These are phyloP conservation scores for Alternaria incomplexa DNA, from an alignment of 2,329 filamentous ascomycete genomes.

Conservation along the genomic window DNA sequence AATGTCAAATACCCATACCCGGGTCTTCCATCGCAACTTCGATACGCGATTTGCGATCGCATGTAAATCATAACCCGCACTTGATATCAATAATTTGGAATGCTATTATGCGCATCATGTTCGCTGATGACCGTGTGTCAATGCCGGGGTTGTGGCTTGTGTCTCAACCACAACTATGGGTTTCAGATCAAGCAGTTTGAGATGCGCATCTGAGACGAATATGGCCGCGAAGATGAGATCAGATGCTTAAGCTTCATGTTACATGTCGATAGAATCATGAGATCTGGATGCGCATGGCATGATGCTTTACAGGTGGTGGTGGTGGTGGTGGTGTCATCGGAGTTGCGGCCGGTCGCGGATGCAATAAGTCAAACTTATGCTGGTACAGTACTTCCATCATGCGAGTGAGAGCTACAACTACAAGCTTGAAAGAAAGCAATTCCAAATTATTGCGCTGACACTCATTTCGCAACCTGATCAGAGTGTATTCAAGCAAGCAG, in stretches of 20 bases:
- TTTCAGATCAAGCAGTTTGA: slow-evolving; percentile 8
- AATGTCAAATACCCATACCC: not conserved
- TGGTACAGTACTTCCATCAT: not conserved
- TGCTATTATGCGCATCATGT: not conserved
- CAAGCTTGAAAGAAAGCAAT: not conserved
- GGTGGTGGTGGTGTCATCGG: not conserved
- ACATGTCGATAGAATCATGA: not conserved
- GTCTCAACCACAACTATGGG: slow-evolving; percentile 4
- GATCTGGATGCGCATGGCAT: not conserved
- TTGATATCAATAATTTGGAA: slow-evolving; percentile 4
- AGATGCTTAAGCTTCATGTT: not conserved
- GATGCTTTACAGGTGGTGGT: not conserved
- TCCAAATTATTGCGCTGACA: not conserved
- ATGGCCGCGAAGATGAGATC: not conserved
- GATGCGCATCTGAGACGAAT: not conserved
- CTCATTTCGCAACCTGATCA: not conserved
- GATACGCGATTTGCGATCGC: not conserved
- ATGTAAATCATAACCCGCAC: not conserved
- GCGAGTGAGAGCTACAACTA: not conserved
- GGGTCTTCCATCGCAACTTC: not conserved
- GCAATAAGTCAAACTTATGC: not conserved
- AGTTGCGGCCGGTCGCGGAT: not conserved
- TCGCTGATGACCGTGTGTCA: not conserved
- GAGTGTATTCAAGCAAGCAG: not conserved
- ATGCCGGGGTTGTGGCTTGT: not conserved